Evolutionary conservation across 495 filamentous ascomycete species (phyloP).

Genomic region (Hyaloscypha hepaticicola): DNA sequence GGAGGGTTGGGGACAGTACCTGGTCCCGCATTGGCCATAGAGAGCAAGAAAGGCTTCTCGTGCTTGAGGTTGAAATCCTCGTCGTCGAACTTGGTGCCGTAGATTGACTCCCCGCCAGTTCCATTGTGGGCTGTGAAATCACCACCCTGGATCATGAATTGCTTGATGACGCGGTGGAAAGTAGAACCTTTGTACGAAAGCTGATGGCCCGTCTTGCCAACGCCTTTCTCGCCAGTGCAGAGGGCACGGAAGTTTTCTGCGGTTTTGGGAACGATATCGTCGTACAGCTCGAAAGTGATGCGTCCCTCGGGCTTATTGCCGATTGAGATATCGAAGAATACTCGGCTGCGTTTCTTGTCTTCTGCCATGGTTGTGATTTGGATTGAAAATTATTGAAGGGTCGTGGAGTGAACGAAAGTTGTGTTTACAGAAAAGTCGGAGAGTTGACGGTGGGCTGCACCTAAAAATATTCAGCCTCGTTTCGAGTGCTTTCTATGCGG

Average conservation of each 20-base stretch:
- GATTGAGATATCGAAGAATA: constrained; percentile 89
- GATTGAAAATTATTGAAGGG: not conserved
- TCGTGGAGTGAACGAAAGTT: not conserved
- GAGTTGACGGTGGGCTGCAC: not conserved
- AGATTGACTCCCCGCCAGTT: constrained; percentile 96
- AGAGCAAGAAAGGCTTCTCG: constrained; percentile 89
- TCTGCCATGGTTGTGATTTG: constrained; percentile 25
- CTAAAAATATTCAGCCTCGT: constrained; percentile 16
- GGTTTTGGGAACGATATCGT: constrained; percentile 92
- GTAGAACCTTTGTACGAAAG: constrained; percentile 85
- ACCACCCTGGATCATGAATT: constrained; percentile 99
- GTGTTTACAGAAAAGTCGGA: not conserved
- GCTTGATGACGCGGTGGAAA: constrained; percentile 97
- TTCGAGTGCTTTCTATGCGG: not conserved
- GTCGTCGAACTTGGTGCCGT: constrained; percentile 96
- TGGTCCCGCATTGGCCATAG: constrained; percentile 97
- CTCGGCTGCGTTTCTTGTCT: constrained; percentile 56
- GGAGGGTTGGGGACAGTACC: constrained; percentile 46
- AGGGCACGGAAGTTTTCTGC: constrained; percentile 94
- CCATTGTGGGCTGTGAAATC: constrained; percentile 96
- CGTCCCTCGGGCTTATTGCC: constrained; percentile 69
- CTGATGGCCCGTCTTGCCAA: constrained; percentile 79
- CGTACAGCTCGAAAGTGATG: constrained; percentile 80
- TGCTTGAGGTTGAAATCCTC: constrained; percentile 96
- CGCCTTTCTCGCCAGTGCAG: constrained; percentile 88